Conservation (phyloP, 2,329 filamentous ascomycete species). For the Lasiodiplodia citricola region DNA sequence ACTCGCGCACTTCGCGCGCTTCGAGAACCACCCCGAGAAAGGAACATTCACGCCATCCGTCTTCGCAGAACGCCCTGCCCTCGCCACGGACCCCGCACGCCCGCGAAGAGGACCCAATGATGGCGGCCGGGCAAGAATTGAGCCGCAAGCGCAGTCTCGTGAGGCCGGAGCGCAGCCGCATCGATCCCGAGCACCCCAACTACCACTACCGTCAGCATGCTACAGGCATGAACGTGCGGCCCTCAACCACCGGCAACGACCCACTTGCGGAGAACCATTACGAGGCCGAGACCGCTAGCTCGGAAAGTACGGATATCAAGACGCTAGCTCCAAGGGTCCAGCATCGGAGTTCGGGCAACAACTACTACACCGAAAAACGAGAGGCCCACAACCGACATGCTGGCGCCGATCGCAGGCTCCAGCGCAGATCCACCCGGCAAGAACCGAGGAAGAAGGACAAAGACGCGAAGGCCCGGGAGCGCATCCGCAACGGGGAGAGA, state of each 20-base stretch:
- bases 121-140: slow-evolving; percentile 57
- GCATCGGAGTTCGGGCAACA: slow-evolving; percentile 33
- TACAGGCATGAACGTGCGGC: slow-evolving; percentile 86
- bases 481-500: slow-evolving; percentile 67
- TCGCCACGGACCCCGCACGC: slow-evolving; percentile 49
- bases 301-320: slow-evolving; percentile 67
- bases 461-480: slow-evolving; percentile 65
- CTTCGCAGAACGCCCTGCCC: slow-evolving; percentile 43
- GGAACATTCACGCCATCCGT: slow-evolving; percentile 48
- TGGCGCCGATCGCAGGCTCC: slow-evolving; percentile 41
- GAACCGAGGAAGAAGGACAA: slow-evolving; percentile 61
- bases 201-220: slow-evolving; percentile 97
- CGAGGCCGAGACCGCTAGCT: slow-evolving; percentile 60
- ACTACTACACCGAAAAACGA: slow-evolving; percentile 46
- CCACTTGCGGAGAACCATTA: slow-evolving; percentile 76
- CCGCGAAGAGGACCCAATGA: slow-evolving; percentile 59
- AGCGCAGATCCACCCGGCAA: slow-evolving; percentile 70
- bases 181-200: slow-evolving; percentile 87
- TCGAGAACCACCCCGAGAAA: slow-evolving; percentile 42
- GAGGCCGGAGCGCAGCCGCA: slow-evolving; percentile 83
- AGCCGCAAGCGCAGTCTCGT: slow-evolving; percentile 85
- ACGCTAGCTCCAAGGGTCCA: slow-evolving; percentile 53
- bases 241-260: slow-evolving; percentile 91
- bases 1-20: slow-evolving; percentile 29
- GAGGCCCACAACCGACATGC: slow-evolving; percentile 40